These are phyloP conservation scores for Penicillium bialowiezense DNA, from an alignment of 495 filamentous ascomycete genomes.

Conservation along the genomic window DNA sequence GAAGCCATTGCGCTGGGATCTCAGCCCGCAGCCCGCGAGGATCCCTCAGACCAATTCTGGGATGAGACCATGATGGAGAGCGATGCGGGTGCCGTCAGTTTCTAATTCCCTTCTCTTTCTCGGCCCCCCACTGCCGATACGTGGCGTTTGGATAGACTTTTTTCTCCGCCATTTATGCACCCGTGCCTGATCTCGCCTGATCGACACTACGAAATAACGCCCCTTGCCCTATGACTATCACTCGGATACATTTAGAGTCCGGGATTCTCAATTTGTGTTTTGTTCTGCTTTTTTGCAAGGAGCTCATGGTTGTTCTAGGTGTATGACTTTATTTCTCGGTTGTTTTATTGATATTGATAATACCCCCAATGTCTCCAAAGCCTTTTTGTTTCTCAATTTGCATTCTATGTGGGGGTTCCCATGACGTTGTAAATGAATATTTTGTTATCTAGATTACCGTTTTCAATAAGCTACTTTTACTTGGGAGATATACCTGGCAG, in stretches of 20 bases:
- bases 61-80: slow-evolving; percentile 44
- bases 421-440: slow-evolving; percentile 7
- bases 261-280: slow-evolving; percentile 11
- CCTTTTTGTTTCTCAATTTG: background rate
- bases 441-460: too few species aligned
- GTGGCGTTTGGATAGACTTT: slow-evolving; percentile 19
- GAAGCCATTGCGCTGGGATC: slow-evolving; percentile 39
- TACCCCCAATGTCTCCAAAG: slow-evolving; percentile 27
- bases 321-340: slow-evolving; percentile 26
- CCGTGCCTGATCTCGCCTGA: slow-evolving; percentile 7
- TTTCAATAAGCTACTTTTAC: too few species aligned
- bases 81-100: slow-evolving; percentile 47
- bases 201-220: slow-evolving; percentile 23
- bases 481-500: too few species aligned
- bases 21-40: slow-evolving; percentile 27
- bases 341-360: slow-evolving; percentile 38
- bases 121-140: slow-evolving; percentile 3
- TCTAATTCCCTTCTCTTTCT: slow-evolving; percentile 19
- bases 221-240: slow-evolving; percentile 17
- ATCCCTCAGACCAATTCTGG: slow-evolving; percentile 36
- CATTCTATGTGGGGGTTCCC: background rate
- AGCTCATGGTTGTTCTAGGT: slow-evolving; percentile 12
- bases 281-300: slow-evolving; percentile 9
- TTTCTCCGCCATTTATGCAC: slow-evolving; percentile 9
- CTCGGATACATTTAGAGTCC: slow-evolving; percentile 35